phyloP scores from a whole-genome alignment of 176 grass and related monocot species.

The Themeda triandra region DNA sequence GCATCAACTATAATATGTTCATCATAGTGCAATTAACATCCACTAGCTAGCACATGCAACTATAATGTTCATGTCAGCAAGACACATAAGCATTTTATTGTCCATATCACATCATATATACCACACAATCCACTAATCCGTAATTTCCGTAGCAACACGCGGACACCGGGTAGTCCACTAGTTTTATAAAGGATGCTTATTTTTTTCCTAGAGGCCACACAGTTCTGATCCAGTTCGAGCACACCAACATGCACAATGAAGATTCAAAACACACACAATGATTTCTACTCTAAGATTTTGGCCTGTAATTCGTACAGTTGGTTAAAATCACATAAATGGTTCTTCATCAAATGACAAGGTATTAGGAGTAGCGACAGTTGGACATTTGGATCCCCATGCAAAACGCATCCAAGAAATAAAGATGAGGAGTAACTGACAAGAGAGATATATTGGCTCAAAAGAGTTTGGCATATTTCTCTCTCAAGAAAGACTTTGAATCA shows the following conservation, averaged over 20 bases:
- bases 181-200: neutral
- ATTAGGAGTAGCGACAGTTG: neutral
- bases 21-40: no score
- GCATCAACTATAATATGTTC: no score
- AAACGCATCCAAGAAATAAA: neutral
- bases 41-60: no score
- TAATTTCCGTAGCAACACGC: no score
- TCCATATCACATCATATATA: no score
- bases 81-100: no score
- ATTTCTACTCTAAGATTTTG: neutral
- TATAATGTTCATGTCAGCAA: no score
- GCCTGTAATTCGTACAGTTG: neutral
- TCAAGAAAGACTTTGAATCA: neutral
- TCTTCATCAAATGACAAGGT: neutral
- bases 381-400: neutral
- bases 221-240: neutral
- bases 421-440: constrained; percentile 17
- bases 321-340: neutral
- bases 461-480: constrained; percentile 18
- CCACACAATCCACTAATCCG: no score
- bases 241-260: neutral
- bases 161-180: no score
- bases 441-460: neutral
- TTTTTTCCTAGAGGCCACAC: no score
- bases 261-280: neutral